phyloP scores from a whole-genome alignment of 257 asterid genomes.

The Handroanthus guayacan region DNA sequence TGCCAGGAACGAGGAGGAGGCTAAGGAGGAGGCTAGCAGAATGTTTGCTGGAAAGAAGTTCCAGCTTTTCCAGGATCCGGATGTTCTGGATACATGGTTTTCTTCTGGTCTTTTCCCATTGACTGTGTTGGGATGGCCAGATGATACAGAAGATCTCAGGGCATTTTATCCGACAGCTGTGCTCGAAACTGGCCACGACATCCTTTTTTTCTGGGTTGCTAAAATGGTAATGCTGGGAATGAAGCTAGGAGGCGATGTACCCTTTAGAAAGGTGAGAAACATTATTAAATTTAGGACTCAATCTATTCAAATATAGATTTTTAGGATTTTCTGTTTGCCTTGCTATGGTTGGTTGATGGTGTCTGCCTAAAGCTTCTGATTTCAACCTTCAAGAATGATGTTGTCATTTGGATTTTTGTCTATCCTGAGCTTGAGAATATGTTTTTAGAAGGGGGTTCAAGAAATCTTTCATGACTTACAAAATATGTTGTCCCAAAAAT shows the following conservation, averaged over 20 bases:
- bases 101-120: conserved; percentile 92
- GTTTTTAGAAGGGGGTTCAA: conserved; percentile 10
- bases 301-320: background rate
- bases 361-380: background rate
- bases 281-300: background rate
- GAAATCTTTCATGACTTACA: background rate
- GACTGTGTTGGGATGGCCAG: conserved; percentile 96
- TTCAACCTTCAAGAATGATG: conserved; percentile 2
- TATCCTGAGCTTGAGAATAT: background rate
- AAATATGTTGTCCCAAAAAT: background rate
- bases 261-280: conserved; percentile 76
- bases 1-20: conserved; percentile 77
- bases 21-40: conserved; percentile 63
- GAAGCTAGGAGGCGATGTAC: conserved; percentile 94
- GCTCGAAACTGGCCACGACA: conserved; percentile 96
- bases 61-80: conserved; percentile 83
- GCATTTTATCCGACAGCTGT: conserved; percentile 90
- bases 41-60: conserved; percentile 66
- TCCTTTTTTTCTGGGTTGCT: conserved; percentile 97
- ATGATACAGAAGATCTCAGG: conserved; percentile 76
- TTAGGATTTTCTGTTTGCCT: conserved; percentile 26
- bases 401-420: background rate
- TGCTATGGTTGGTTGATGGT: conserved; percentile 12
- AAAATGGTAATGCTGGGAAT: conserved; percentile 99
- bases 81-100: conserved; percentile 97